A percentile compares a stretch with the other conserved stretches of the same genome.
Conservation (phyloP, 139 green algal species). For the Chlorella vulgaris region DNA sequence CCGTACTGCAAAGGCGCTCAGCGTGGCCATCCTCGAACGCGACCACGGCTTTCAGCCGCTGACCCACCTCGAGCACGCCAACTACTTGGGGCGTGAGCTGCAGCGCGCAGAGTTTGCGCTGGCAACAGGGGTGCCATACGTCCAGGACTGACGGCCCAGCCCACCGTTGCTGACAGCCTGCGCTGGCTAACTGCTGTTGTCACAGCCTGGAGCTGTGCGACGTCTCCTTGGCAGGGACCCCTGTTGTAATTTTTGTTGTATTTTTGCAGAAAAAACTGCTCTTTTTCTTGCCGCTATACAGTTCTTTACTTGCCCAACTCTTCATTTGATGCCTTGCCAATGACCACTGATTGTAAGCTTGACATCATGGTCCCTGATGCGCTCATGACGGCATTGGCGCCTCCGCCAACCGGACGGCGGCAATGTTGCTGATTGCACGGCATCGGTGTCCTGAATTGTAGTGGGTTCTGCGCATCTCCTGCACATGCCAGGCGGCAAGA, state of each 20-base stretch:
- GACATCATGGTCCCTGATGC: too few species aligned
- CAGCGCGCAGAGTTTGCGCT: constrained; percentile 65
- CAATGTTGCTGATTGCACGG: too few species aligned
- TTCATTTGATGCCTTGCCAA: too few species aligned
- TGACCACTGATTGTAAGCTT: too few species aligned
- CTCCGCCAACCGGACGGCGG: too few species aligned
- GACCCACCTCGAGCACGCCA: constrained; percentile 66
- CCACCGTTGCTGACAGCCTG: neutral
- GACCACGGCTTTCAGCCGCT: constrained; percentile 26
- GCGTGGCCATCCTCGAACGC: constrained; percentile 58
- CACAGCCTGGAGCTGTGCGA: neutral
- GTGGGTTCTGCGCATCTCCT: too few species aligned
- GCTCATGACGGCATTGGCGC: too few species aligned
- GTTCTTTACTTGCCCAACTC: too few species aligned
- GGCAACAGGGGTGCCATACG: constrained; percentile 43
- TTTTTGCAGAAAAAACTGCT: too few species aligned
- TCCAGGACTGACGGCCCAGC: constrained; percentile 58
- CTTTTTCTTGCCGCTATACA: too few species aligned
- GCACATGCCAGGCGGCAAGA: too few species aligned
- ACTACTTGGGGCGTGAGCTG: constrained; percentile 71
- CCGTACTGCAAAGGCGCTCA: constrained; percentile 65
- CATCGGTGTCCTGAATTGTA: too few species aligned
- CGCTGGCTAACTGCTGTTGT: neutral
- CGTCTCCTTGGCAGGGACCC: neutral
- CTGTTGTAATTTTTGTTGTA: neutral